phyloP scores from a whole-genome alignment of 805 yeast genomes.

The Candida methanosorbosa region DNA sequence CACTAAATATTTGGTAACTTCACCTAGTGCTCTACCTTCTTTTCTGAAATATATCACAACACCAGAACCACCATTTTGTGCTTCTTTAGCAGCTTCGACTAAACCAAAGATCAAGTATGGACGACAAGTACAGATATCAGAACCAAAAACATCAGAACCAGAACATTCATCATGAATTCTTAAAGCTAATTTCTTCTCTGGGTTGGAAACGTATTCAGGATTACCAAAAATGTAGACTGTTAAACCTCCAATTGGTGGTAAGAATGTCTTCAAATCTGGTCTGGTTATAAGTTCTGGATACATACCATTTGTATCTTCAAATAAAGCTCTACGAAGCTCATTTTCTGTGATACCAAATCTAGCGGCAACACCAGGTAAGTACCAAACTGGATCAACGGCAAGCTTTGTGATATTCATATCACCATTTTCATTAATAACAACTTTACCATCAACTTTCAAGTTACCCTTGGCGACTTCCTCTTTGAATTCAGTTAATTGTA shows the following conservation, averaged over 20 bases:
- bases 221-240: slow-evolving; percentile 62
- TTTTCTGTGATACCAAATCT: slow-evolving; percentile 49
- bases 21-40: slow-evolving; percentile 65
- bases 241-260: slow-evolving; percentile 64
- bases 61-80: slow-evolving; percentile 60
- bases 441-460: slow-evolving; percentile 47
- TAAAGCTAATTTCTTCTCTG: slow-evolving; percentile 41
- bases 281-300: slow-evolving; percentile 62
- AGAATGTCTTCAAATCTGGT: slow-evolving; percentile 55
- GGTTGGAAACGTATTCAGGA: slow-evolving; percentile 44
- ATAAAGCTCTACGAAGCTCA: slow-evolving; percentile 49
- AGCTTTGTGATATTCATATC: slow-evolving; percentile 55
- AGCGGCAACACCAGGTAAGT: slow-evolving; percentile 59
- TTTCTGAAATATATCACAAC: slow-evolving; percentile 58
- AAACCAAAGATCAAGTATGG: slow-evolving; percentile 61
- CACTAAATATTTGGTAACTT: slow-evolving; percentile 60
- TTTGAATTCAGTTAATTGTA: slow-evolving; percentile 50
- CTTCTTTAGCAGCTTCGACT: slow-evolving; percentile 60
- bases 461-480: slow-evolving; percentile 47
- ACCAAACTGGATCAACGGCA: slow-evolving; percentile 68
- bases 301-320: slow-evolving; percentile 65
- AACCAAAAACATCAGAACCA: slow-evolving; percentile 62
- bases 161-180: slow-evolving; percentile 66
- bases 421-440: slow-evolving; percentile 51
- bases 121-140: slow-evolving; percentile 64